phyloP scores from a whole-genome alignment of 164 flowering plant species.

The Vitis cinerea region DNA sequence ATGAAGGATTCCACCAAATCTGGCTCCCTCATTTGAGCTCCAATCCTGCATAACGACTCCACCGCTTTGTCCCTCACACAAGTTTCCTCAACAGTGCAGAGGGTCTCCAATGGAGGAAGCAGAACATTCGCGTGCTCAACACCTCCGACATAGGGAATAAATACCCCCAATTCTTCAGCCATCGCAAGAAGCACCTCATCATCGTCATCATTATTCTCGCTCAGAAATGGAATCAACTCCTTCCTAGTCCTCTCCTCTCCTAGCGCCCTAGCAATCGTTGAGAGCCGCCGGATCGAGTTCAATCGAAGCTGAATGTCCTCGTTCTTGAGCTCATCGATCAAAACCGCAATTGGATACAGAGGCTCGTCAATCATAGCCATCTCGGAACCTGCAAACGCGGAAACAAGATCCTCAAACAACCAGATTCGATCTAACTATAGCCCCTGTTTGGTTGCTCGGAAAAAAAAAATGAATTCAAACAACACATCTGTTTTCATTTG shows the following conservation, averaged over 20 bases:
- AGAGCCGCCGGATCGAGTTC: slow-evolving; percentile 86
- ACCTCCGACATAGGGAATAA: slow-evolving; percentile 95
- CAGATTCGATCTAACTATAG: neutral
- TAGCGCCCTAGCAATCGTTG: slow-evolving; percentile 93
- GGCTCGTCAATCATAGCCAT: slow-evolving; percentile 92
- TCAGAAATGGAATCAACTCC: slow-evolving; percentile 87
- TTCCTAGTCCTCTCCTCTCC: slow-evolving; percentile 94
- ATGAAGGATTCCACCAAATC: slow-evolving; percentile 86
- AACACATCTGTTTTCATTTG: neutral
- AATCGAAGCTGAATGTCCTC: slow-evolving; percentile 91
- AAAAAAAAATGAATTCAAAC: neutral
- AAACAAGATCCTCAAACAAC: neutral
- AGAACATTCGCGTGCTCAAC: slow-evolving; percentile 84
- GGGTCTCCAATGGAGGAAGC: slow-evolving; percentile 83
- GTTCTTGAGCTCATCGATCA: slow-evolving; percentile 91
- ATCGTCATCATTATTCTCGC: slow-evolving; percentile 97
- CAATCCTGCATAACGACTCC: slow-evolving; percentile 91
- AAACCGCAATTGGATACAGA: slow-evolving; percentile 86
- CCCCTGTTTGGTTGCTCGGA: neutral
- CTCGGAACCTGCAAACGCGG: slow-evolving; percentile 7
- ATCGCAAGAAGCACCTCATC: slow-evolving; percentile 97
- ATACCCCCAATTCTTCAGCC: slow-evolving; percentile 95
- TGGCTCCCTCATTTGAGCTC: slow-evolving; percentile 84
- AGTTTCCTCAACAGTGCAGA: slow-evolving; percentile 93
- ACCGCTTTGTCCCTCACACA: slow-evolving; percentile 97